phyloP scores from a whole-genome alignment of 2,329 filamentous ascomycete species.

The Neofusicoccum kwambonambiense region DNA sequence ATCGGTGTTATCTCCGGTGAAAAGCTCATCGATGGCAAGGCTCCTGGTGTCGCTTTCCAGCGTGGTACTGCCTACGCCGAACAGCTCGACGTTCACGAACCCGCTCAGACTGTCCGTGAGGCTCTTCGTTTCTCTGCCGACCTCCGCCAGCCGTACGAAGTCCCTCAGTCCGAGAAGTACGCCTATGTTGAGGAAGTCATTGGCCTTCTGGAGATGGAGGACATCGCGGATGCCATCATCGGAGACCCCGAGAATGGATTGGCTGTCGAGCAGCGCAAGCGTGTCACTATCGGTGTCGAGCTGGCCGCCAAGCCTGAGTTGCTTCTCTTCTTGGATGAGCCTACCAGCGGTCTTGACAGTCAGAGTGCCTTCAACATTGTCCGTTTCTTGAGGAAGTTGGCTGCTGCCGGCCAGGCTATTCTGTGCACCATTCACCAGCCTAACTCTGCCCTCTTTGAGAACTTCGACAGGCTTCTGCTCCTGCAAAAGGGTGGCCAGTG shows the following conservation, averaged over 20 bases:
- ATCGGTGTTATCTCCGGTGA: conserved; percentile 64
- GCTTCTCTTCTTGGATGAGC: conserved; percentile 76
- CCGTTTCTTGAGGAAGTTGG: conserved; percentile 73
- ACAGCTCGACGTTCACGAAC: conserved; percentile 64
- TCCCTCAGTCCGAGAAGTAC: conserved; percentile 60
- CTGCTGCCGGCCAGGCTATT: conserved; percentile 79
- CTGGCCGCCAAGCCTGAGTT: conserved; percentile 66
- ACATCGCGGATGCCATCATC: conserved; percentile 65
- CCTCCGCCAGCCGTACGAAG: conserved; percentile 60
- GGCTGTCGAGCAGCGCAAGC: conserved; percentile 66
- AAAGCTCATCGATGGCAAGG: conserved; percentile 60
- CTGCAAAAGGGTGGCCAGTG: conserved; percentile 75
- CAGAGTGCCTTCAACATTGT: conserved; percentile 76
- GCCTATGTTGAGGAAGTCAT: conserved; percentile 67
- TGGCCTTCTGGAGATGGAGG: conserved; percentile 63
- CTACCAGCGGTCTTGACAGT: conserved; percentile 71
- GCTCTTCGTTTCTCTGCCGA: conserved; percentile 66
- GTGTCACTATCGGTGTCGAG: conserved; percentile 63
- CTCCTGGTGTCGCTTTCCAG: conserved; percentile 60
- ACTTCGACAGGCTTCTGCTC: conserved; percentile 80
- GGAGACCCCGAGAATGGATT: conserved; percentile 60
- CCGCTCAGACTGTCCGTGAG: conserved; percentile 63
- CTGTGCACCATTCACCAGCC: conserved; percentile 91
- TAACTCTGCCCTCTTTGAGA: conserved; percentile 80
- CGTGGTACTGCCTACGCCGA: conserved; percentile 64